Conservation (phyloP, 2,329 filamentous ascomycete species). For the Colletotrichum tabaci region DNA sequence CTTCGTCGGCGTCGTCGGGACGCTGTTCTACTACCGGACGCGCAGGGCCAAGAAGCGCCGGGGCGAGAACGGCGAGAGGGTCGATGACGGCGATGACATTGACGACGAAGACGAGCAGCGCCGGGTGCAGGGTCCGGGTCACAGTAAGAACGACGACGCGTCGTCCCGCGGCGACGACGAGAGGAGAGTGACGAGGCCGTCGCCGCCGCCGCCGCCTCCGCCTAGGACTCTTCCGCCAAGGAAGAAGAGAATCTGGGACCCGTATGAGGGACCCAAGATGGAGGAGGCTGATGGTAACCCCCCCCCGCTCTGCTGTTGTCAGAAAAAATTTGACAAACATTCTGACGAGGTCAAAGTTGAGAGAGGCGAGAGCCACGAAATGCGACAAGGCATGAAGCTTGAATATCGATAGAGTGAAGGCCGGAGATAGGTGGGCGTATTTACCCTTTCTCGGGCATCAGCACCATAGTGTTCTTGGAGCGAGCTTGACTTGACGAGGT, state of each 20-base stretch:
- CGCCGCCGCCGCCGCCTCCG: not conserved
- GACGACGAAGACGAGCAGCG: conserved; percentile 11
- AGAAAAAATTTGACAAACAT: too few relatives aligned
- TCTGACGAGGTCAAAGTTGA: conserved; percentile 12
- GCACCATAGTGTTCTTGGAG: not conserved
- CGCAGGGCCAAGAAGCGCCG: conserved; percentile 34
- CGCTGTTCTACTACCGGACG: conserved; percentile 46
- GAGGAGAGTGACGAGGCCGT: not conserved
- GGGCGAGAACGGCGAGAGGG: not conserved
- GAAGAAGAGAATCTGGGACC: conserved; percentile 25
- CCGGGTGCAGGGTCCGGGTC: conserved; percentile 14
- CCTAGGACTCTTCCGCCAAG: not conserved
- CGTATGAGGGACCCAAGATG: conserved; percentile 1
- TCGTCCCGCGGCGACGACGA: conserved; percentile 18
- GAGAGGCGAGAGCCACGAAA: conserved; percentile 27
- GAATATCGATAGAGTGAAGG: not conserved
- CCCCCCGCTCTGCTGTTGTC: not conserved
- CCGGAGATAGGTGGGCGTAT: not conserved
- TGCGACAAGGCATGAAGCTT: conserved; percentile 2
- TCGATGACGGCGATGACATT: conserved; percentile 8
- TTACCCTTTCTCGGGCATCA: not conserved
- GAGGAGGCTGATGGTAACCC: conserved; percentile 19
- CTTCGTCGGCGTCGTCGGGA: conserved; percentile 45
- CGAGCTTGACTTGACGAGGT: not conserved
- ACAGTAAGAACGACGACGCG: conserved; percentile 14